Base-by-base conservation (phyloP, 768 basidiomycete genomes). In the Boletus rubropictus region DNA sequence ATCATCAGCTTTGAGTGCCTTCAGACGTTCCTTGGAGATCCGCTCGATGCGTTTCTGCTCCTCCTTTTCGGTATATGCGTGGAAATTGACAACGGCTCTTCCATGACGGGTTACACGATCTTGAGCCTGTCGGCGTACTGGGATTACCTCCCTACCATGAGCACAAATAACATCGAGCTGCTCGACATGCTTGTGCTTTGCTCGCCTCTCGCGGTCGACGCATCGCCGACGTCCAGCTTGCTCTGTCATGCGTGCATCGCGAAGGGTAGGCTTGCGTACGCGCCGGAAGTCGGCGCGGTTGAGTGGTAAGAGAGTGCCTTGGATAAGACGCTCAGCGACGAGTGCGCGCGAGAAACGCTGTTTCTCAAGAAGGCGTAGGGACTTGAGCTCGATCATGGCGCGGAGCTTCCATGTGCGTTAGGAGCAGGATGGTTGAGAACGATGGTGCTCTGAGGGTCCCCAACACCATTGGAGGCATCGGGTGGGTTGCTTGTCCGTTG, bases 11-110 rank as follows among this genome's bases (percentile, higher is more conserved):
- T 95, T 93, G 56, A 98, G 82, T 7, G 95, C 96, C 72, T 89
- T 92, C 53, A 99, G 72, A 89, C 94, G 92, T 67, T 98, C 96
- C 73, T 98, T 98, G 38, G 88, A 84, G 37, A 99, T 82, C 46
- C 92, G 76, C 70, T 98, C 96, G 55, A 99, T 88, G 22, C 95
- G 81, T 66, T 93, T 92, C 78, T 94, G 90, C 66, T 99, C 96
- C 68, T 98, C 95, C 73, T 91, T 94, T 73, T 99, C 96, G 2
- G 93, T 92, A 53, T 84, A 81, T 14, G 73, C 73, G 64, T 99
- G 96, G 75, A 94, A 90, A 46, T 72, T 80, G 54, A 87, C 69
- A 7, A 99, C 86, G 1, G 86, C 77, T 51, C 82, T 81, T 41
- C 90, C 86, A 18, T 98, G 75, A 42, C 74, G 70, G 2, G 52